Conservation (phyloP, 306 rosid genomes). For the Malus fusca region DNA sequence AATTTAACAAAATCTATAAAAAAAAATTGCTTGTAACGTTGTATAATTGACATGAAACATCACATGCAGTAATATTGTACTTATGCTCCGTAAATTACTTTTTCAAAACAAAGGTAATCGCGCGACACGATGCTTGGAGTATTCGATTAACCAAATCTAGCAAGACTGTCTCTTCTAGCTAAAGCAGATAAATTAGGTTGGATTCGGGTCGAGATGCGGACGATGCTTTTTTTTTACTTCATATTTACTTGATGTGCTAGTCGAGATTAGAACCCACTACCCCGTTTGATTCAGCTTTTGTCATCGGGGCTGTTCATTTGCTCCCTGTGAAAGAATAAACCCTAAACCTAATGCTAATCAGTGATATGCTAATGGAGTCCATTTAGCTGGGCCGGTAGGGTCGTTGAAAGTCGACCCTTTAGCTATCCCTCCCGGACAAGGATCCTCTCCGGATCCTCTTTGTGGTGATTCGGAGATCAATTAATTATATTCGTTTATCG, state of each 20-base stretch:
- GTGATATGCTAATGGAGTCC: background rate
- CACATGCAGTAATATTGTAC: too few species aligned
- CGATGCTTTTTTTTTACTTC: background rate
- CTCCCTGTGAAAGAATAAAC: background rate
- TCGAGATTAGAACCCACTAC: background rate
- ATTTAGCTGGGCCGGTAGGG: background rate
- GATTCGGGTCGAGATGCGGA: background rate
- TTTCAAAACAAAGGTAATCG: conserved; percentile 13
- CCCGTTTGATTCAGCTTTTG: background rate
- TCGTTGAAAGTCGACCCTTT: background rate
- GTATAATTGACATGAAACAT: too few species aligned
- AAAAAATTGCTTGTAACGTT: background rate
- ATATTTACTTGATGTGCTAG: background rate
- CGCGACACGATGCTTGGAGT: conserved; percentile 27
- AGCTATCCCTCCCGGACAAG: conserved; percentile 13
- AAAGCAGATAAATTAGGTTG: conserved; percentile 15
- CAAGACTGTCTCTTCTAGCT: conserved; percentile 5
- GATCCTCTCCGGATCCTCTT: too few species aligned
- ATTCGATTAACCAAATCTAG: conserved; percentile 26
- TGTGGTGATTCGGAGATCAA: fast-evolving
- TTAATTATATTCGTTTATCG: too few species aligned
- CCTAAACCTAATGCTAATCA: background rate
- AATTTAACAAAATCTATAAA: too few species aligned
- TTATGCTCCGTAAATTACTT: too few species aligned
- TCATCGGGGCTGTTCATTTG: background rate